Evolutionary conservation across 1,284 basidiomycete genomes (phyloP).

Genomic region (Kwoniella shivajii): DNA sequence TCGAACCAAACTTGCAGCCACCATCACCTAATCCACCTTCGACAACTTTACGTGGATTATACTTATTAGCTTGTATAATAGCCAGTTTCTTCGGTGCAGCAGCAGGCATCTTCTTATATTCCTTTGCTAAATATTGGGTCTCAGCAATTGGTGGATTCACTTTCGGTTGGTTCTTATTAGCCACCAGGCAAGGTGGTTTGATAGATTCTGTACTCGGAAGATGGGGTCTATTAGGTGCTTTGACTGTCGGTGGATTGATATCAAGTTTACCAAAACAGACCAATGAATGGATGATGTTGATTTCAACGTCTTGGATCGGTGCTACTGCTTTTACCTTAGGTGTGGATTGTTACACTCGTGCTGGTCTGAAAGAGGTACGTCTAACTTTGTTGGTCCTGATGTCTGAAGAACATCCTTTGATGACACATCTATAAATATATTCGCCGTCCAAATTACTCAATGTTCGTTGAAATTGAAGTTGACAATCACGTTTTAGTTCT

Average conservation of each 20-base stretch:
- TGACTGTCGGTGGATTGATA: conserved; percentile 62
- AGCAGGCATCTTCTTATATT: conserved; percentile 83
- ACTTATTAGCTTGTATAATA: conserved; percentile 77
- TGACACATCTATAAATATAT: too few relatives aligned
- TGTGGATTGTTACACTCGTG: conserved; percentile 89
- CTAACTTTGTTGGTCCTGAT: conserved; percentile 22
- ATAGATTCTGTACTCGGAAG: conserved; percentile 72
- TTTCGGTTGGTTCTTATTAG: conserved; percentile 83
- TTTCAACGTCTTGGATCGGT: conserved; percentile 75
- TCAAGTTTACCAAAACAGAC: conserved; percentile 68
- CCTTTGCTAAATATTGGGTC: conserved; percentile 79
- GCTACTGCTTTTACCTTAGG: conserved; percentile 91
- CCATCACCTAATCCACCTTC: conserved; percentile 75
- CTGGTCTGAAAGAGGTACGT: conserved; percentile 76
- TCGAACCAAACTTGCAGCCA: conserved; percentile 53
- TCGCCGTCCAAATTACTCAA: too few relatives aligned
- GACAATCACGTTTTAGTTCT: too few relatives aligned
- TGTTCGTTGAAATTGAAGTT: too few relatives aligned
- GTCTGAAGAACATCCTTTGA: too few relatives aligned
- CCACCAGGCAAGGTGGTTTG: conserved; percentile 76
- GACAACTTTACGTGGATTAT: conserved; percentile 78
- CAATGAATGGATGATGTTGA: conserved; percentile 76
- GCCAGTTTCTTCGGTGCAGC: conserved; percentile 81
- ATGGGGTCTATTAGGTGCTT: conserved; percentile 80
- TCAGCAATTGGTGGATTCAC: conserved; percentile 87